A percentile compares a stretch with the other conserved stretches of the same genome.
Conservation (phyloP, 1,139 yeast genomes). For the Nakaseomyces glabratus region DNA sequence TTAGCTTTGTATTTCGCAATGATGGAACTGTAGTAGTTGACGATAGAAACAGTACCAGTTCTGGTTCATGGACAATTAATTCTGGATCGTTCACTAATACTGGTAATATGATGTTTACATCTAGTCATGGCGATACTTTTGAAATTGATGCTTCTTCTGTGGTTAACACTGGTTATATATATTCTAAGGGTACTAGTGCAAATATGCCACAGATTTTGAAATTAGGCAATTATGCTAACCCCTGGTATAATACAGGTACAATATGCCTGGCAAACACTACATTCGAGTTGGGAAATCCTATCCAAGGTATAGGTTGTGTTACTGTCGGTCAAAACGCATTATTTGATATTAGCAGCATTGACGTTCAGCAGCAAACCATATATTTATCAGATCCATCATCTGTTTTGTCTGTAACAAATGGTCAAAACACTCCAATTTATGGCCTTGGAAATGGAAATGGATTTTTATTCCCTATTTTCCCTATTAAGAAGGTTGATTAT, state of each 20-base stretch:
- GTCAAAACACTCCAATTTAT: conserved; percentile 1
- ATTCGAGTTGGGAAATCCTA: background rate
- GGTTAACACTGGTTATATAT: conserved; percentile 1
- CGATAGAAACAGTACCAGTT: background rate
- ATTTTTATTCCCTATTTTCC: background rate
- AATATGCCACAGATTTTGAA: background rate
- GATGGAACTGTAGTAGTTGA: conserved; percentile 2
- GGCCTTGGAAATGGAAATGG: conserved; percentile 5
- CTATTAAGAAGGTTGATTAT: background rate
- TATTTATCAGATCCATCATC: background rate
- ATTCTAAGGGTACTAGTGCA: background rate
- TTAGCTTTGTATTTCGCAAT: background rate
- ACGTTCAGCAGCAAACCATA: background rate
- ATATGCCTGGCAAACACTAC: conserved; percentile 3
- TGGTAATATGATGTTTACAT: conserved; percentile 4
- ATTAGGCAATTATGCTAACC: background rate
- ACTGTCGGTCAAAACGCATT: background rate
- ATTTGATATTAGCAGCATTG: background rate
- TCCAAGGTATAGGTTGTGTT: conserved; percentile 5
- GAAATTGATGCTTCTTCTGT: background rate
- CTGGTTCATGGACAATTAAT: background rate
- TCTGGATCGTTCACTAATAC: background rate
- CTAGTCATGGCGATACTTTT: background rate
- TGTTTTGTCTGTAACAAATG: background rate
- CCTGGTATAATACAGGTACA: conserved; percentile 1